phyloP scores from a whole-genome alignment of 441 rosid species.

The Croton setiger region DNA sequence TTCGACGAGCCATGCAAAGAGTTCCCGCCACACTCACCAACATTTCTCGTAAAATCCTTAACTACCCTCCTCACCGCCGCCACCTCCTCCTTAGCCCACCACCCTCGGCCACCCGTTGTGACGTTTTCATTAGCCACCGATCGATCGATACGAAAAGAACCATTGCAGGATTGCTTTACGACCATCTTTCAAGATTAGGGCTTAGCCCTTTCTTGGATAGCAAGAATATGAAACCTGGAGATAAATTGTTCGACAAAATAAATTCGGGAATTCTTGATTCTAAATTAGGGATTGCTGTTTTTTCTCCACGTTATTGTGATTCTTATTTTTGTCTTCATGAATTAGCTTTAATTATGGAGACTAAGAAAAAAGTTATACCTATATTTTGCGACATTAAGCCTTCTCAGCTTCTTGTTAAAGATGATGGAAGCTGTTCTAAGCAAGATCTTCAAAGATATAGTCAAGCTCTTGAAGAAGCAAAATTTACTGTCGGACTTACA shows the following conservation, averaged over 20 bases:
- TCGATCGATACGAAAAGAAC: constrained; percentile 71
- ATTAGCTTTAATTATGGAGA: constrained; percentile 60
- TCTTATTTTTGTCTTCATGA: constrained; percentile 80
- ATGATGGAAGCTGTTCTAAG: constrained; percentile 29
- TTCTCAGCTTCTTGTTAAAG: constrained; percentile 50
- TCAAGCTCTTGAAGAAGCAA: constrained; percentile 62
- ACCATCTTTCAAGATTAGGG: constrained; percentile 39
- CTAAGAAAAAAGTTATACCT: constrained; percentile 66
- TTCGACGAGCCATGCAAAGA: constrained; percentile 56
- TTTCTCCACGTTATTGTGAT: constrained; percentile 70
- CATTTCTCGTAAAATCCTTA: constrained; percentile 22
- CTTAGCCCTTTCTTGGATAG: constrained; percentile 59
- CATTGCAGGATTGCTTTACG: constrained; percentile 55
- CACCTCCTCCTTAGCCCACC: constrained; percentile 7
- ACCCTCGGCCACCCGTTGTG: constrained; percentile 24
- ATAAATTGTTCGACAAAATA: constrained; percentile 49
- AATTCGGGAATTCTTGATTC: constrained; percentile 43
- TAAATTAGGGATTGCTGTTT: constrained; percentile 60
- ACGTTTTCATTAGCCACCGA: constrained; percentile 78
- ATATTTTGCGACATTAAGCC: constrained; percentile 77
- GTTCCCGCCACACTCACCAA: constrained; percentile 24
- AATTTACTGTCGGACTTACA: constrained; percentile 66
- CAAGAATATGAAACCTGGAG: constrained; percentile 78
- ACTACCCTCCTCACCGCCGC: neutral
- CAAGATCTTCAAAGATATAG: constrained; percentile 37